These are phyloP conservation scores for Lentinus tigrinus DNA, from an alignment of 768 basidiomycete genomes.

Conservation along the genomic window DNA sequence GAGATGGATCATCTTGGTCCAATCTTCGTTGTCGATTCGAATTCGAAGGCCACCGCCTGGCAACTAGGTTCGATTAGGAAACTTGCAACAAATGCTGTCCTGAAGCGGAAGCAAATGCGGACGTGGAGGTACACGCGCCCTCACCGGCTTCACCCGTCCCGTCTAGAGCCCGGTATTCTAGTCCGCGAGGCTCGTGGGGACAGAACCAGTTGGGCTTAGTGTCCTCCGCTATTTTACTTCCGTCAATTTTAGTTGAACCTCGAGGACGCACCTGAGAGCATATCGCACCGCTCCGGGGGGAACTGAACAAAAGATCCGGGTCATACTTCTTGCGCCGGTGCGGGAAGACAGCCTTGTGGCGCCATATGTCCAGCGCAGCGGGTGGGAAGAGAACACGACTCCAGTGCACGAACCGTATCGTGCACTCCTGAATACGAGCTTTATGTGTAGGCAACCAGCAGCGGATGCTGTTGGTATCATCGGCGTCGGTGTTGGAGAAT, in stretches of 20 bases:
- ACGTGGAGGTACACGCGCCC: background rate
- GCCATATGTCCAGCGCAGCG: background rate
- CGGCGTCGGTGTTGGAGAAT: background rate
- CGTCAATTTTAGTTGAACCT: background rate
- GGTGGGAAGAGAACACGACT: background rate
- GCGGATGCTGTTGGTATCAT: background rate
- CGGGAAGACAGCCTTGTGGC: background rate
- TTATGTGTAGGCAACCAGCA: background rate
- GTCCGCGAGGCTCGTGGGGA: background rate
- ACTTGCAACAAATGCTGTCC: constrained; percentile 9
- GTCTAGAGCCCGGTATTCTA: background rate
- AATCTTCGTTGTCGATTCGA: background rate
- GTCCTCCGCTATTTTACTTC: background rate
- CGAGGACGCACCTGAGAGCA: background rate
- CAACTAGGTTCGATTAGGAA: constrained; percentile 11
- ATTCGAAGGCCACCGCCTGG: constrained; percentile 10
- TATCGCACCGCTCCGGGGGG: background rate
- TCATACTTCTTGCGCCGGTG: background rate
- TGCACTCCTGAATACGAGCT: background rate
- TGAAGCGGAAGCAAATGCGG: constrained; percentile 5
- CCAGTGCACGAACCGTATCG: background rate
- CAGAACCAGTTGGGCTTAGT: background rate
- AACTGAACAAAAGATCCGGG: background rate
- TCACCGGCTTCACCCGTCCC: background rate
- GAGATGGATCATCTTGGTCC: background rate